A percentile compares a stretch with the other conserved stretches of the same genome.
phyloP scores from a whole-genome alignment of 2,329 filamentous ascomycete genomes.

The Cadophora sp. region DNA sequence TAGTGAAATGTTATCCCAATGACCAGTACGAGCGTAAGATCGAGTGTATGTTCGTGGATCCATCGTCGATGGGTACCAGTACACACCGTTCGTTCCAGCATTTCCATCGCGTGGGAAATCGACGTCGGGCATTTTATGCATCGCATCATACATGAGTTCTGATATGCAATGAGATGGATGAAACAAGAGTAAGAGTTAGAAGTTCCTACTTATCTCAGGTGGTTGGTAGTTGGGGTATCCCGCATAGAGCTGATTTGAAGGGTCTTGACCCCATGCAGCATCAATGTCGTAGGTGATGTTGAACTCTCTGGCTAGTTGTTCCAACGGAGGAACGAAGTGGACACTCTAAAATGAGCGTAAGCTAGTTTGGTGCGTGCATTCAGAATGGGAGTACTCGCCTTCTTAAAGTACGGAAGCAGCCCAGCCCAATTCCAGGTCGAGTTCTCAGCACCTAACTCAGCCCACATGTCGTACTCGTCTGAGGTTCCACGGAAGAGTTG shows the following conservation, averaged over 20 bases:
- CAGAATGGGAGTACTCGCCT: not conserved
- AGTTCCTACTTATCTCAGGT: not conserved
- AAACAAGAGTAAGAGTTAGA: not conserved
- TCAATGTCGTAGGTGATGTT: not conserved
- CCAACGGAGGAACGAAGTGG: not conserved
- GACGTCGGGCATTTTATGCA: not conserved
- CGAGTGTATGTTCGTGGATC: not conserved
- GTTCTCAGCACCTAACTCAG: not conserved
- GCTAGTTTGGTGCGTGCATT: not conserved
- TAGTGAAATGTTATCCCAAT: not conserved
- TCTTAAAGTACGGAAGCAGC: slow-evolving; percentile 8
- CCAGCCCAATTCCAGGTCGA: slow-evolving; percentile 12
- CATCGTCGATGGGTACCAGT: not conserved
- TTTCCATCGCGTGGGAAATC: not conserved
- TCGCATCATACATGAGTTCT: not conserved
- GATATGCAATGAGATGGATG: not conserved
- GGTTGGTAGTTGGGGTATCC: slow-evolving; percentile 1
- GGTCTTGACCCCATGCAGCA: not conserved
- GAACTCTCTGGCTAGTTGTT: not conserved
- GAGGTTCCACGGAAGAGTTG: not conserved
- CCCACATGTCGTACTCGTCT: not conserved
- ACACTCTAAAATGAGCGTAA: not conserved
- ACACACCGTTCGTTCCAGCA: not conserved
- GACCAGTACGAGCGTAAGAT: not conserved
- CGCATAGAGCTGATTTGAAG: not conserved